A percentile compares a stretch with the other conserved stretches of the same genome.
phyloP scores from a whole-genome alignment of 2,329 filamentous ascomycete genomes.

The Aspergillus texensis region DNA sequence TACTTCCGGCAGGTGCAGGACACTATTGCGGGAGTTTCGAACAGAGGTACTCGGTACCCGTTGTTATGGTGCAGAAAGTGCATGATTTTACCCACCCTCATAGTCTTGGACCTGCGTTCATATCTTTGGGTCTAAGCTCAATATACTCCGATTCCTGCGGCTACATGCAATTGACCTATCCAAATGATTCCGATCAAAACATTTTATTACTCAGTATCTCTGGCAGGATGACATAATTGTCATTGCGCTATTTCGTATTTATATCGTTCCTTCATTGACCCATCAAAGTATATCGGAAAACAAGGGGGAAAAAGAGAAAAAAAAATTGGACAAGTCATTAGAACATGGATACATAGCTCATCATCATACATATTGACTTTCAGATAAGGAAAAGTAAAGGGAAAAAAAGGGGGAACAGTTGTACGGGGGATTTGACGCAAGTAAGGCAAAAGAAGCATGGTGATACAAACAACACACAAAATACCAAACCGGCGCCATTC shows the following conservation, averaged over 20 bases:
- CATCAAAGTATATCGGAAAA: constrained; percentile 11
- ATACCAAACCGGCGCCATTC: not conserved
- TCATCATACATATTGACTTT: constrained; percentile 16
- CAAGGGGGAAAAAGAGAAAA: not conserved
- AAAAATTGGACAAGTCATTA: constrained; percentile 8
- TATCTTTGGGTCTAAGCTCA: not conserved
- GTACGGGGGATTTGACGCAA: not conserved
- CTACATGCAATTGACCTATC: not conserved
- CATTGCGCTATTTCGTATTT: constrained; percentile 25
- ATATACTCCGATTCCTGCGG: not conserved
- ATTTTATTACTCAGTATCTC: not conserved
- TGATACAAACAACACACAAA: constrained; percentile 4
- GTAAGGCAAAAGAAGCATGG: not conserved
- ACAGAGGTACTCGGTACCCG: not conserved
- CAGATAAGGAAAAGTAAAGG: not conserved
- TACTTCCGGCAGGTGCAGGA: constrained; percentile 20
- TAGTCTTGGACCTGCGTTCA: not conserved
- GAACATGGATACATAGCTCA: constrained; percentile 18
- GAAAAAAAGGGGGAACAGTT: not conserved
- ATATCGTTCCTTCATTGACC: constrained; percentile 20
- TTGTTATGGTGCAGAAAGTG: not conserved
- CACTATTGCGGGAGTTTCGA: constrained; percentile 13
- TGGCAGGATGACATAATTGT: not conserved
- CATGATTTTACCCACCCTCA: not conserved
- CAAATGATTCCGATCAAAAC: not conserved